These are phyloP conservation scores for Lactifluus hygrophoroides DNA, from an alignment of 768 basidiomycete species.

Conservation along the genomic window DNA sequence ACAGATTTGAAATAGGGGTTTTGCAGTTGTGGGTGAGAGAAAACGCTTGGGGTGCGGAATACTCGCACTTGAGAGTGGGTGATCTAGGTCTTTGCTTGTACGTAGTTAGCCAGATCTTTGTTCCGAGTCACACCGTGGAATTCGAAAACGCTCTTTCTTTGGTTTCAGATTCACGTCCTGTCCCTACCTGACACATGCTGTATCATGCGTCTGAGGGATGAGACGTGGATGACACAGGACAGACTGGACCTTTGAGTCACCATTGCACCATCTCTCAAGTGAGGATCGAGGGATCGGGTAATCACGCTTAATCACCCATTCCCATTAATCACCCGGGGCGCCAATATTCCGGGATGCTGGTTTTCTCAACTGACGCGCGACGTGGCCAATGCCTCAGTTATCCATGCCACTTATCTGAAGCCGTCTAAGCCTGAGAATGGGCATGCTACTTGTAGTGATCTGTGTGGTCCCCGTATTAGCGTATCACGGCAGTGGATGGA, in stretches of 20 bases:
- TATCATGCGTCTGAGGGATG: too few species aligned
- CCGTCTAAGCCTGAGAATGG: background rate
- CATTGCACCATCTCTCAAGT: background rate
- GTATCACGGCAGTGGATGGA: background rate
- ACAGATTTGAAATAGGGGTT: background rate
- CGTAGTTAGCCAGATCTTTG: too few species aligned
- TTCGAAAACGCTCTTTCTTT: background rate
- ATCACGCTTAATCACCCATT: too few species aligned
- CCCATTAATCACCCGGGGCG: too few species aligned
- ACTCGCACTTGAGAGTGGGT: background rate
- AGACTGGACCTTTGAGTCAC: background rate
- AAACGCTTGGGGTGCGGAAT: background rate
- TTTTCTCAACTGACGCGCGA: too few species aligned
- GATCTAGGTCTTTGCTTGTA: too few species aligned
- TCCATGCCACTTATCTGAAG: background rate
- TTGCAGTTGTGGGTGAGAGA: background rate
- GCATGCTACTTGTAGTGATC: too few species aligned
- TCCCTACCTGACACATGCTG: too few species aligned
- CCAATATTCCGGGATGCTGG: too few species aligned
- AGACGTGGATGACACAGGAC: too few species aligned
- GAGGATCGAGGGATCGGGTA: background rate
- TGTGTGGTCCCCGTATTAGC: background rate
- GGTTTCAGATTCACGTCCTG: conserved; percentile 10
- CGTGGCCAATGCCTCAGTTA: background rate
- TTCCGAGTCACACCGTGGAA: background rate